phyloP scores from a whole-genome alignment of 2,329 filamentous ascomycete species.

The Colletotrichum orchidophilum region DNA sequence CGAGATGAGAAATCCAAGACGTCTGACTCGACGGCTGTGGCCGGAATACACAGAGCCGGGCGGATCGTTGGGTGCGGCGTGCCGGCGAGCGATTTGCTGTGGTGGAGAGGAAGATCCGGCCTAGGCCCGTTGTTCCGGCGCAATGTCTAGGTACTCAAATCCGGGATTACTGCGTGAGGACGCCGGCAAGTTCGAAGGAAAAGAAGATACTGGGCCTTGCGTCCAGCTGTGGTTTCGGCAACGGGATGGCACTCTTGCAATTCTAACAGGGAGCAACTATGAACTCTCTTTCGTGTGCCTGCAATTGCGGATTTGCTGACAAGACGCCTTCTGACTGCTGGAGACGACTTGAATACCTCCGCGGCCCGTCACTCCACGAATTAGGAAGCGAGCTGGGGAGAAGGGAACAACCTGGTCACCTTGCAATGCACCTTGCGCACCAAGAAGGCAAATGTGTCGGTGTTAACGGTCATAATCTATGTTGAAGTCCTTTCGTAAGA shows the following conservation, averaged over 20 bases:
- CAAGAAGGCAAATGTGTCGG: too few species aligned
- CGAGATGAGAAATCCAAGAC: background rate
- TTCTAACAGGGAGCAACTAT: background rate
- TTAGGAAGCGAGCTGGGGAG: constrained; percentile 12
- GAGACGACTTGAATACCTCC: constrained; percentile 18
- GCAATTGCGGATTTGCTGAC: background rate
- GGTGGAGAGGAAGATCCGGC: background rate
- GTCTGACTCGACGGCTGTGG: background rate
- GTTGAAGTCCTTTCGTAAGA: background rate
- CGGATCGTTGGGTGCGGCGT: background rate
- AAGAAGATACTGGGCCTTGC: background rate
- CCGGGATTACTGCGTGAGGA: background rate
- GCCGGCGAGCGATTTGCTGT: background rate
- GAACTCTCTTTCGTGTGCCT: background rate
- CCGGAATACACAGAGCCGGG: background rate
- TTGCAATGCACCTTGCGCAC: background rate
- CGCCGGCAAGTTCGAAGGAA: background rate
- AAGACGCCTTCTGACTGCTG: background rate
- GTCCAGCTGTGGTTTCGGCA: background rate
- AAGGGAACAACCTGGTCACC: constrained; percentile 11
- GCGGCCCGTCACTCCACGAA: constrained; percentile 28
- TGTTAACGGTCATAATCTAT: too few species aligned
- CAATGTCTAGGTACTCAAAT: background rate
- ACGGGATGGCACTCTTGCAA: background rate
- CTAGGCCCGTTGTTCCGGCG: background rate